Percentiles rank a stretch among this genome's conserved stretches.
phyloP scores from a whole-genome alignment of 2,329 filamentous ascomycete species.

The Paecilomyces sp. region DNA sequence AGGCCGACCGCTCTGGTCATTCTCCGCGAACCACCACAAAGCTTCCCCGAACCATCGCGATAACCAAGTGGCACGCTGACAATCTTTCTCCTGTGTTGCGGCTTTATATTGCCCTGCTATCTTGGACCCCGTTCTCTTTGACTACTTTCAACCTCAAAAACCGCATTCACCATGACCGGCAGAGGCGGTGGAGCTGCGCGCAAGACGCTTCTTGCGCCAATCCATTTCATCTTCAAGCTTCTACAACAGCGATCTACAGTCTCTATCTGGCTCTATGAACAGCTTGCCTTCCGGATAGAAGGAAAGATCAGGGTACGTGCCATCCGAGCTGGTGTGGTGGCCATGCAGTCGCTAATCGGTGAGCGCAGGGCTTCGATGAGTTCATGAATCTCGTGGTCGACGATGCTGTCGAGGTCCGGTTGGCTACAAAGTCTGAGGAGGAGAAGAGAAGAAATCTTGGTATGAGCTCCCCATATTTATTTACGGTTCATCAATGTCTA shows the following conservation, averaged over 20 bases:
- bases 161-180: conserved; percentile 42
- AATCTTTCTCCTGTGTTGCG: not conserved
- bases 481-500: conserved; percentile 6
- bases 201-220: conserved; percentile 66
- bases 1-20: not conserved
- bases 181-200: conserved; percentile 48
- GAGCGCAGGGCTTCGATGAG: conserved; percentile 84
- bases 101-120: not conserved
- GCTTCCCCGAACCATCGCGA: not conserved
- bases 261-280: conserved; percentile 95
- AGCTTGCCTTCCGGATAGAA: conserved; percentile 87
- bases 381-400: conserved; percentile 99
- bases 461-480: conserved; percentile 31
- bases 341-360: conserved; percentile 1
- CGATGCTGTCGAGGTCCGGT: conserved; percentile 86
- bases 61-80: not conserved
- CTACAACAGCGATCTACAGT: conserved; percentile 77
- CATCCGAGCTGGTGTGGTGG: not conserved
- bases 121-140: not conserved
- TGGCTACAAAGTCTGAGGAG: conserved; percentile 71
- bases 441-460: conserved; percentile 74
- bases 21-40: not conserved
- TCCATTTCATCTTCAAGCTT: conserved; percentile 92
- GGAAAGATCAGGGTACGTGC: conserved; percentile 80
- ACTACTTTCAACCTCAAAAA: not conserved